Evolutionary conservation across 208 protist genomes (phyloP).

Genomic region (Porcisia hertigi): DNA sequence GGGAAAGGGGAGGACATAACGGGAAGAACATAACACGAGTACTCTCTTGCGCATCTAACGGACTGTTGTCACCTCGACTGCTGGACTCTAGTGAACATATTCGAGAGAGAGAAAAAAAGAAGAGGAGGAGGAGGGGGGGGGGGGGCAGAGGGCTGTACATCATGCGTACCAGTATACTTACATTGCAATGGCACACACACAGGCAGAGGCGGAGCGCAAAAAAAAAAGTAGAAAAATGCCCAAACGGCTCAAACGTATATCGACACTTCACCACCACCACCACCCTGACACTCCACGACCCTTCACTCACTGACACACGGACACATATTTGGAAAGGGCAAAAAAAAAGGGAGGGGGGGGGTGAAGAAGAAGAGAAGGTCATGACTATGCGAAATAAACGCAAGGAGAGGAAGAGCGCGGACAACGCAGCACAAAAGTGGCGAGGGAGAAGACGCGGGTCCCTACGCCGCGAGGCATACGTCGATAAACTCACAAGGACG

Average conservation of each 20-base stretch:
- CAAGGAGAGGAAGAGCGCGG: background rate
- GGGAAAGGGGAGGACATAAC: too few species aligned
- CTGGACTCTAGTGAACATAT: background rate
- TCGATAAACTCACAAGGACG: too few species aligned
- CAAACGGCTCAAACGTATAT: too few species aligned
- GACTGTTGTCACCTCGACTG: background rate
- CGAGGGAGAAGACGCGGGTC: too few species aligned
- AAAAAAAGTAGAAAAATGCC: background rate
- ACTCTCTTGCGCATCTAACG: background rate
- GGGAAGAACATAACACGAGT: background rate
- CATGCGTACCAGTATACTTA: too few species aligned
- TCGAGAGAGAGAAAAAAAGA: background rate
- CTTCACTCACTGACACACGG: background rate
- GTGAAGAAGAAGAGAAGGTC: background rate
- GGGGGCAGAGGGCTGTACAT: background rate
- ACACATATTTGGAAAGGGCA: background rate
- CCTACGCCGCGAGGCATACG: too few species aligned
- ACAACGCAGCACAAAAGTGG: background rate
- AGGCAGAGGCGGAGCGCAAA: background rate
- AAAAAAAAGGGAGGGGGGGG: conserved; percentile 10
- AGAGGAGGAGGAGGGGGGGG: background rate
- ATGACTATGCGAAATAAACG: background rate
- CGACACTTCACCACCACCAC: too few species aligned
- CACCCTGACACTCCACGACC: too few species aligned
- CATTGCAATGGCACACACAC: background rate